Evolutionary conservation across 1,139 yeast genomes (phyloP), one percentile per base, ranked within the genome.

Genomic region (Candida sp.): DNA sequence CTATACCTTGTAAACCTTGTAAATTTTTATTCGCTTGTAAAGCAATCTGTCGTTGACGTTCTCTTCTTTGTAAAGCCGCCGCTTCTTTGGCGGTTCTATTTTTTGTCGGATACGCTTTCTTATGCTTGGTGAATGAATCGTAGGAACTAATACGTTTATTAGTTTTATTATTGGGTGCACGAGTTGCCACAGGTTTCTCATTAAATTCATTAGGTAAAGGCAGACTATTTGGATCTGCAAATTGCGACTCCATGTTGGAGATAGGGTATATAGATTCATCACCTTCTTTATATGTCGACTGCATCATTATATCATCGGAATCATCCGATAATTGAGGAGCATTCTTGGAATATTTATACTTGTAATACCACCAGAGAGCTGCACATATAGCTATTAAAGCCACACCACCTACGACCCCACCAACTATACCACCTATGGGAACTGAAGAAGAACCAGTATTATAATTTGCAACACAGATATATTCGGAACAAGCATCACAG

Each of bases 371-470:
- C 42, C 64, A 48, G 9, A 70, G 51, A 3, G 68, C 68, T 3
- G 55, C 66, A 5, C 73, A 37, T 0, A 69, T 45, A 0, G 69
- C 62, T 2, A 78, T 21, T 2, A 76, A 54, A 3, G 67, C 71
- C 3, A 73, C 63, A 6, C 79, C 80, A 8, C 84, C 87, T 2
- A 78, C 70, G 2, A 80, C 81, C 23, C 87, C 87, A 5, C 87
- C 90, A 0, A 81, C 81, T 2, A 83, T 76, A 2, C 81, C 87
- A 19, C 88, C 87, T 9, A 66, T 54, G 3, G 68, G 64, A 6
- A 61, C 51, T 8, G 48, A 42, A 11, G 53, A 40, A 5, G 51
- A 37, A 5, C 44, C 42, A 21, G 43, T 36, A 4, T 39, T 34
- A 19, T 51, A 56, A 19, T 49, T 43, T 2, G 57, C 55, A 2